These are phyloP conservation scores for Rhodotorula sp. DNA, from an alignment of 1,284 basidiomycete genomes.

Conservation along the genomic window DNA sequence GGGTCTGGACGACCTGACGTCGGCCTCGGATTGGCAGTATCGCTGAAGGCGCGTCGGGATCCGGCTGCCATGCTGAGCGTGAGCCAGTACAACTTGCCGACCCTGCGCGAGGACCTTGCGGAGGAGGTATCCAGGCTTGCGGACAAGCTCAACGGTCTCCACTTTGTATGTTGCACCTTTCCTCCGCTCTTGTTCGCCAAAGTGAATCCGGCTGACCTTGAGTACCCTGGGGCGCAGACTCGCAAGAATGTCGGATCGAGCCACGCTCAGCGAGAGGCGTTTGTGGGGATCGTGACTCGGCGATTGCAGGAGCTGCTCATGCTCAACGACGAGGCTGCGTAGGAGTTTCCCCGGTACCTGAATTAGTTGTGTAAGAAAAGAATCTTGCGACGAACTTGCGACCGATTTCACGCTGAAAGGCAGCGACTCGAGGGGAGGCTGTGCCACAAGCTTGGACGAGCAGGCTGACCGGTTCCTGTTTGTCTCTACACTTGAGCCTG, in stretches of 20 bases:
- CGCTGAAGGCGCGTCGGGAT: conserved; percentile 22
- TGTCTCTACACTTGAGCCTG: neutral
- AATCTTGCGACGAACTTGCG: neutral
- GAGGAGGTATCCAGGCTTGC: conserved; percentile 23
- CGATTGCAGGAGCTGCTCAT: conserved; percentile 25
- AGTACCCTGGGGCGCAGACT: conserved; percentile 3
- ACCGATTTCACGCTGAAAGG: too few species aligned
- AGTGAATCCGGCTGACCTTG: neutral
- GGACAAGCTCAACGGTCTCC: conserved; percentile 9
- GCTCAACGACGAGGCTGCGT: conserved; percentile 2
- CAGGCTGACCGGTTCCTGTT: neutral
- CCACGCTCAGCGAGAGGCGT: conserved; percentile 26
- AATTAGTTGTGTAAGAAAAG: too few species aligned
- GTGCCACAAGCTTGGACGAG: neutral
- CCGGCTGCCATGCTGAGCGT: conserved; percentile 4
- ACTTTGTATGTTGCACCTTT: conserved; percentile 15
- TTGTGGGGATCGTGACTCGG: conserved; percentile 28
- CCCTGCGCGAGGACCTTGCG: conserved; percentile 22
- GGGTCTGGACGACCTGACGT: conserved; percentile 26
- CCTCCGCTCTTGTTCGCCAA: neutral
- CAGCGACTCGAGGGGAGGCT: too few species aligned
- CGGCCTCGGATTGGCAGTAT: conserved; percentile 30
- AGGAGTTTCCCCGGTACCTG: neutral
- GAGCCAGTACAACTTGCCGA: conserved; percentile 27
- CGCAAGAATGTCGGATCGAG: conserved; percentile 27